Evolutionary conservation across 2,329 filamentous ascomycete genomes (phyloP), one percentile per base, ranked within the genome.

Genomic region (Sordariomycetes sp.): DNA sequence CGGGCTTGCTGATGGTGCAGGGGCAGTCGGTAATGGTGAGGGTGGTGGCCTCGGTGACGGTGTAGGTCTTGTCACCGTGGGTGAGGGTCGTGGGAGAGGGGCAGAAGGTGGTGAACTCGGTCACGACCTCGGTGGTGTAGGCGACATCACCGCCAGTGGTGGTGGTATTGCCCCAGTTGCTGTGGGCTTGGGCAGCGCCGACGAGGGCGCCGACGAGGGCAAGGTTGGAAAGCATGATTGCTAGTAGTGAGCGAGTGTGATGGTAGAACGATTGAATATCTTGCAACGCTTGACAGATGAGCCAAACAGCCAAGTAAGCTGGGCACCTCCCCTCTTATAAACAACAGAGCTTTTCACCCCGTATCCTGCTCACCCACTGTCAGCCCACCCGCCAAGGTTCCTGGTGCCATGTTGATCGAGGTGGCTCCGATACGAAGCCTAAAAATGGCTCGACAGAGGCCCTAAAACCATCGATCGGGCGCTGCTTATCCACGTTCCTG

Each of bases 11-110:
- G 60, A 76, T 52, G 53, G 74, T 84, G 77, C 77, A 82, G 47
- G 78, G 73, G 71, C 79, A 82, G 69, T 80, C 66, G 48, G 75
- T 75, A 68, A 83, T 73, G 64, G 79, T 83, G 59, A 82, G 59
- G 56, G 75, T 79, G 56, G 76, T 79, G 54, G 79, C 61, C 63
- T 71, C 64, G 44, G 77, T 77, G 60, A 86, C 66, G 48, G 72
- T 80, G 70, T 82, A 83, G 61, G 79, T 83, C 57, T 70, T 66
- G 60, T 59, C 65, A 54, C 69, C 72, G 64, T 81, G 67, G 51
- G 71, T 72, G 59, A 85, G 59, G 47, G 65, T 58, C 47, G 81
- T 85, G 44, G 81, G 57, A 46, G 53, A 65, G 17, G 82, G 79
- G 75, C 82, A 86, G 74, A 70, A 84, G 53, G 81, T 86, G 61